phyloP scores from a whole-genome alignment of 768 basidiomycete species.

The Boletus edulis region DNA sequence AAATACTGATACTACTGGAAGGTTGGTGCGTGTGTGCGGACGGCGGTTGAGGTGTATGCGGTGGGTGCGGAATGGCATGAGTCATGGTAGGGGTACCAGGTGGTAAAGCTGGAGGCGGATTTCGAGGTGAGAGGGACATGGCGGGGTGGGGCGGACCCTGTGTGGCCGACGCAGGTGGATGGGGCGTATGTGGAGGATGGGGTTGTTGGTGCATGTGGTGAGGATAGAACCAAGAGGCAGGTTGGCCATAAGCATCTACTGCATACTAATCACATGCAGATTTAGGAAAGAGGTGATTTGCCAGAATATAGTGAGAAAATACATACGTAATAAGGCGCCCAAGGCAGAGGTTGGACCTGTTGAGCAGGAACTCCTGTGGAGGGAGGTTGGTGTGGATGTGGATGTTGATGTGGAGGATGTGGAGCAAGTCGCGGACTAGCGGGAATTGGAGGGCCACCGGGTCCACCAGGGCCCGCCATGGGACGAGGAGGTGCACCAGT shows the following conservation, averaged over 20 bases:
- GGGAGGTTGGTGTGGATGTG: constrained; percentile 50
- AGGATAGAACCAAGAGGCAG: constrained; percentile 38
- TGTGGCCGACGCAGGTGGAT: constrained; percentile 33
- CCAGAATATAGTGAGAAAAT: not conserved
- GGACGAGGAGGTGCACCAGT: constrained; percentile 46
- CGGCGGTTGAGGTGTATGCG: constrained; percentile 48
- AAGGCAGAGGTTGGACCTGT: constrained; percentile 38
- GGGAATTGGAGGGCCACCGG: constrained; percentile 50
- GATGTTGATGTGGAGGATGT: constrained; percentile 41
- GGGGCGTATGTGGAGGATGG: constrained; percentile 48
- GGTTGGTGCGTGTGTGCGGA: constrained; percentile 40
- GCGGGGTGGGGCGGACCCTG: constrained; percentile 44
- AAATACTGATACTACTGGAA: constrained; percentile 44
- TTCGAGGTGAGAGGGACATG: constrained; percentile 72
- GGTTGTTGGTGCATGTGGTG: constrained; percentile 35
- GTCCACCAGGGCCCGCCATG: constrained; percentile 47
- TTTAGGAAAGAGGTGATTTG: not conserved
- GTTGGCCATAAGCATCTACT: constrained; percentile 48
- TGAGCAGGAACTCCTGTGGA: constrained; percentile 50
- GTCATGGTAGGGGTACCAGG: constrained; percentile 69
- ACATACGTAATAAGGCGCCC: constrained; percentile 61
- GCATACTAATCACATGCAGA: constrained; percentile 35
- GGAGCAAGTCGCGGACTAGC: constrained; percentile 67
- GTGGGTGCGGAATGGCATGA: constrained; percentile 50
- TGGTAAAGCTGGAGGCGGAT: constrained; percentile 49